phyloP scores from a whole-genome alignment of 2,329 filamentous ascomycete species.

The Colletotrichum scovillei region DNA sequence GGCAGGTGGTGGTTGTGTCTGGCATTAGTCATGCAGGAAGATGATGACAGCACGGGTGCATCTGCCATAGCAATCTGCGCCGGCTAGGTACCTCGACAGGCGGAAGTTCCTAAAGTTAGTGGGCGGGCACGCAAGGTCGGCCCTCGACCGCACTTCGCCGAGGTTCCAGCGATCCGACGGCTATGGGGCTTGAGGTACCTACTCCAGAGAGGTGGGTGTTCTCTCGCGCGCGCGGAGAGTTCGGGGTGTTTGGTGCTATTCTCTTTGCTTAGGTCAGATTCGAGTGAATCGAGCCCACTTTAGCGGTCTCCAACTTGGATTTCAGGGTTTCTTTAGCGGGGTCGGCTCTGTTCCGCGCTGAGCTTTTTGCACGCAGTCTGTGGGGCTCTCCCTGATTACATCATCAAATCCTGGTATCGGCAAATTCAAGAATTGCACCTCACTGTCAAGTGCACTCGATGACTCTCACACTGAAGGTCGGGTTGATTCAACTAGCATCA shows the following conservation, averaged over 20 bases:
- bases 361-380: neutral
- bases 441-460: neutral
- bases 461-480: neutral
- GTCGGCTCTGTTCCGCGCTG: slow-evolving; percentile 8
- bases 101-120: neutral
- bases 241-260: neutral
- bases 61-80: neutral
- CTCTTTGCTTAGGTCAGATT: neutral
- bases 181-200: no score
- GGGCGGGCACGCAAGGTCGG: neutral
- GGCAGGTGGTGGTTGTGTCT: neutral
- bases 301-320: slow-evolving; percentile 13
- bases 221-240: slow-evolving; percentile 4
- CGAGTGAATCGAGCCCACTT: neutral
- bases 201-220: neutral
- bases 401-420: slow-evolving; percentile 30
- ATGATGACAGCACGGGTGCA: slow-evolving; percentile 23
- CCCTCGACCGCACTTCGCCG: slow-evolving; percentile 23
- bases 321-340: slow-evolving; percentile 32
- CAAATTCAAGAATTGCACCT: slow-evolving; percentile 5
- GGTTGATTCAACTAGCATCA: neutral
- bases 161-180: slow-evolving; percentile 22
- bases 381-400: slow-evolving; percentile 22
- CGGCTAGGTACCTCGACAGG: neutral
- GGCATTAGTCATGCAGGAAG: slow-evolving; percentile 31